These are phyloP conservation scores for Eucalyptus coolabah DNA, from an alignment of 345 rosid genomes.

Conservation along the genomic window DNA sequence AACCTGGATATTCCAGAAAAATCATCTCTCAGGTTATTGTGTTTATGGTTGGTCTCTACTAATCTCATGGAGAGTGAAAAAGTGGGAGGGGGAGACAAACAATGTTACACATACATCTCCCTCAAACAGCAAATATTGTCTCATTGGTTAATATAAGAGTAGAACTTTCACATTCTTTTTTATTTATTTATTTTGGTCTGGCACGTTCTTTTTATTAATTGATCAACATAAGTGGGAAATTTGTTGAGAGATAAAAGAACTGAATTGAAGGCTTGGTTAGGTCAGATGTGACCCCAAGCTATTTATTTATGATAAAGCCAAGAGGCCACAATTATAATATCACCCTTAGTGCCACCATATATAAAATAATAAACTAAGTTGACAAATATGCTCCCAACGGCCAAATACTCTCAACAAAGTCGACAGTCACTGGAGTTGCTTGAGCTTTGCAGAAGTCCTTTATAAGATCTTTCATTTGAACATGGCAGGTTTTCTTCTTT, in stretches of 20 bases:
- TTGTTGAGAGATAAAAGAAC: not conserved
- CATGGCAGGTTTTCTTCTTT: not conserved
- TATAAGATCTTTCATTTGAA: not conserved
- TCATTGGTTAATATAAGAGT: not conserved
- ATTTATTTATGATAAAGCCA: not conserved
- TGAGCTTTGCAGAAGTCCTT: not conserved
- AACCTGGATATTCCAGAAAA: not conserved
- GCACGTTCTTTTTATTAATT: not conserved
- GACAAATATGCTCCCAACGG: not conserved
- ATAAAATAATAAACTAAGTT: not conserved
- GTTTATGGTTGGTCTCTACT: not conserved
- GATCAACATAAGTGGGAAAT: not conserved
- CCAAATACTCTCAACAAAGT: not conserved
- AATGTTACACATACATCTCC: not conserved
- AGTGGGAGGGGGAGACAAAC: not conserved
- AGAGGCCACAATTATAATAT: not conserved
- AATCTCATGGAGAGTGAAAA: not conserved
- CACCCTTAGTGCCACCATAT: not conserved
- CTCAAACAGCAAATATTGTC: not conserved
- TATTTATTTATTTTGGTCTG: no score
- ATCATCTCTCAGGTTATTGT: not conserved
- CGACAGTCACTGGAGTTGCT: not conserved
- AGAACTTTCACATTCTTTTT: not conserved
- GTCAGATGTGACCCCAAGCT: not conserved
- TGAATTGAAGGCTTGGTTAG: not conserved